Evolutionary conservation across 805 yeast species (phyloP), one percentile per base, ranked within the genome.

Genomic region (Candida peoriensis): DNA sequence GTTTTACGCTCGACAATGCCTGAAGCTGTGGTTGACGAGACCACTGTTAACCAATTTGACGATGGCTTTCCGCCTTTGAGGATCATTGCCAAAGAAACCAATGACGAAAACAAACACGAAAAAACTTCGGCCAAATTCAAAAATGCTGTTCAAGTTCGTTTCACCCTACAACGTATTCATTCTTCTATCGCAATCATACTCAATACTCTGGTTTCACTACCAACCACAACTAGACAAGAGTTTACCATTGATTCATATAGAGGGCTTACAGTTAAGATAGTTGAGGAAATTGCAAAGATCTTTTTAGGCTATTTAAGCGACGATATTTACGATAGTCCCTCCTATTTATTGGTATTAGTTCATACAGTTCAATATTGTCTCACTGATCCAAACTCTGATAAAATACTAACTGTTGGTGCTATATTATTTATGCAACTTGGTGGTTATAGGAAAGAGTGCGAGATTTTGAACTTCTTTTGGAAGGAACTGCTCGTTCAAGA

Each of bases 111-210:
- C 31, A 52, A 61, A 36, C 56, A 64, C 38, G 69, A 67, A 23
- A 68, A 67, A 26, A 70, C 74, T 0, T 66, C 76, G 26, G 73
- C 82, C 1, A 78, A 76, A 44, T 76, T 64, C 57, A 81, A 81
- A 43, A 83, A 82, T 47, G 60, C 81, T 0, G 57, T 74, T 2
- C 76, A 78, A 42, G 52, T 78, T 9, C 66, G 87, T 35, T 66
- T 65, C 40, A 64, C 78, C 24, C 54, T 65, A 21, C 64, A 69
- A 33, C 64, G 73, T 21, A 55, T 76, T 19, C 81, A 76, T 42
- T 58, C 66, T 6, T 58, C 65, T 20, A 54, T 68, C 3, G 45
- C 73, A 1, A 58, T 63, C 23, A 41, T 72, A 3, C 64, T 71
- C 32, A 58, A 68, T 33, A 61, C 72, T 6, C 43, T 74, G 17